These are phyloP conservation scores for Pseudofabraea citricarpa DNA, from an alignment of 2,329 filamentous ascomycete species.

Conservation along the genomic window DNA sequence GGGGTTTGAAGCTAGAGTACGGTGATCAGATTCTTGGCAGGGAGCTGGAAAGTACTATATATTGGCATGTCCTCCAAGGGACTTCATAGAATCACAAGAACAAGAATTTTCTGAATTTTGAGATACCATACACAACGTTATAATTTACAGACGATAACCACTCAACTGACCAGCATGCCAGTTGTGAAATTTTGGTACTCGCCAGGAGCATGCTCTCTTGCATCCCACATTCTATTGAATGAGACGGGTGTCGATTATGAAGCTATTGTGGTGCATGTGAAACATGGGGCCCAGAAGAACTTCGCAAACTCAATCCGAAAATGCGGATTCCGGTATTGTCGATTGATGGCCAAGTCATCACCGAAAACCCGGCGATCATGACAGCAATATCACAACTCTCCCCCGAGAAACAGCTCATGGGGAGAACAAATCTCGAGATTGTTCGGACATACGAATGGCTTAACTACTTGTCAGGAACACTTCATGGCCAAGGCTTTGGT, in stretches of 20 bases:
- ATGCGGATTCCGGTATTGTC: conserved; percentile 26
- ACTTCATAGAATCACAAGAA: too few relatives aligned
- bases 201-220: conserved; percentile 27
- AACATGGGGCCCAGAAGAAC: conserved; percentile 12
- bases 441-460: conserved; percentile 31
- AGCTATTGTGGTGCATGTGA: conserved; percentile 8
- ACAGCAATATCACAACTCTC: conserved; percentile 27
- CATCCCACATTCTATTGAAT: conserved; percentile 27
- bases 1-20: too few relatives aligned
- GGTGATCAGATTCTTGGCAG: too few relatives aligned
- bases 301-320: conserved; percentile 28
- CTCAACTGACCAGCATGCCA: too few relatives aligned
- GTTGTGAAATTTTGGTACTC: conserved; percentile 23
- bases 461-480: conserved; percentile 27
- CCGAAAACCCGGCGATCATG: conserved; percentile 28
- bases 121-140: too few relatives aligned
- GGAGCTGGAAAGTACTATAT: too few relatives aligned
- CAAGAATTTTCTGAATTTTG: too few relatives aligned
- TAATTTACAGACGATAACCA: too few relatives aligned
- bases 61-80: too few relatives aligned
- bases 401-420: conserved; percentile 25
- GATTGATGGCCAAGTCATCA: conserved; percentile 26
- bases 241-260: conserved; percentile 21
- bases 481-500: conserved; percentile 27
- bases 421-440: conserved; percentile 24